Conservation (phyloP, 352 stramenopile genomes). For the Phytophthora pini region DNA sequence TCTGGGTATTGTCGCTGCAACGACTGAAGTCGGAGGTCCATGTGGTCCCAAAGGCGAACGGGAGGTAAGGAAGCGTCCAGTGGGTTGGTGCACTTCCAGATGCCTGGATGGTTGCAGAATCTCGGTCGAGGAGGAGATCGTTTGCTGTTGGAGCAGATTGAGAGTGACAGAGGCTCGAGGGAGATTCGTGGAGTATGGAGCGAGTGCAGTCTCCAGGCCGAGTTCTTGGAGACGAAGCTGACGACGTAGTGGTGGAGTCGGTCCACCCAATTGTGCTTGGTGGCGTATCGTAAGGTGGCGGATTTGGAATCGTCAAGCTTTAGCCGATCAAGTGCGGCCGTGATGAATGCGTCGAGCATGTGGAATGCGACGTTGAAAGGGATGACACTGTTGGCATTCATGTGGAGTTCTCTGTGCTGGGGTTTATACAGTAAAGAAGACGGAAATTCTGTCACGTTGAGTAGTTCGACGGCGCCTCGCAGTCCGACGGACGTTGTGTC, state of each 20-base stretch:
- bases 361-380: constrained; percentile 30
- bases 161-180: neutral
- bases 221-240: constrained; percentile 17
- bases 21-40: constrained; percentile 30
- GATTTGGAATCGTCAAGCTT: neutral
- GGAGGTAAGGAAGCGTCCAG: constrained; percentile 8
- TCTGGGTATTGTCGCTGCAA: constrained; percentile 36
- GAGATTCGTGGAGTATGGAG: constrained; percentile 27
- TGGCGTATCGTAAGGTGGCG: constrained; percentile 28
- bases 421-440: constrained; percentile 37
- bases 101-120: constrained; percentile 37
- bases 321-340: constrained; percentile 2
- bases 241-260: constrained; percentile 45
- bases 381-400: constrained; percentile 12
- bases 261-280: constrained; percentile 48
- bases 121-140: constrained; percentile 13
- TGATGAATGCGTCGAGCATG: constrained; percentile 46
- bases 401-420: neutral
- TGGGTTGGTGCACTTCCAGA: constrained; percentile 41
- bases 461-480: constrained; percentile 28
- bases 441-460: constrained; percentile 42
- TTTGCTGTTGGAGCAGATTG: constrained; percentile 14
- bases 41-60: constrained; percentile 41
- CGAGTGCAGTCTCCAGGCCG: constrained; percentile 32
- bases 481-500: constrained; percentile 45